A percentile compares a stretch with the other conserved stretches of the same genome.
phyloP scores from a whole-genome alignment of 305 asterid species.

The Rubia peregrina region DNA sequence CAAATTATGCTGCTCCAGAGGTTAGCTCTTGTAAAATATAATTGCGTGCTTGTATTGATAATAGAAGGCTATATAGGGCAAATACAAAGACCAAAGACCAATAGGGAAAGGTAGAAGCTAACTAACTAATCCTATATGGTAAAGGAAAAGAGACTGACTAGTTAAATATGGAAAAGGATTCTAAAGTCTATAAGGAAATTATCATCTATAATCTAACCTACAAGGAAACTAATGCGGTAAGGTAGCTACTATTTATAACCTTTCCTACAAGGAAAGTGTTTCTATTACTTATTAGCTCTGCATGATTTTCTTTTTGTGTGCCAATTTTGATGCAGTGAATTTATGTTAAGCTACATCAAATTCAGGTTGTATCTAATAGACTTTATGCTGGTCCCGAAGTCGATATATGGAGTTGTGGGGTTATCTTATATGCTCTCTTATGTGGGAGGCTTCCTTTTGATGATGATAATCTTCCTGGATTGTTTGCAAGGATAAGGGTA shows the following conservation, averaged over 20 bases:
- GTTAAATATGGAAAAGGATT: too few relatives aligned
- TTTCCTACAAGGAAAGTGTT: too few relatives aligned
- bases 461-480: constrained; percentile 40
- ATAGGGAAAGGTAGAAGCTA: too few relatives aligned
- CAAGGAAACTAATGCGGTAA: too few relatives aligned
- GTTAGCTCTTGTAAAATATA: constrained; percentile 16
- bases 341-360: not conserved
- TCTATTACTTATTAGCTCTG: not conserved
- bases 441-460: constrained; percentile 70
- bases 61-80: too few relatives aligned
- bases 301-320: not conserved
- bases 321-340: not conserved
- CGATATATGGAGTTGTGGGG: constrained; percentile 76
- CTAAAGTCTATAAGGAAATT: too few relatives aligned
- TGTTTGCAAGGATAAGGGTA: constrained; percentile 49
- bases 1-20: constrained; percentile 83
- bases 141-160: too few relatives aligned
- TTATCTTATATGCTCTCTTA: constrained; percentile 56
- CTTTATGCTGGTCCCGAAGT: constrained; percentile 67
- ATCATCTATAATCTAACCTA: too few relatives aligned
- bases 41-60: too few relatives aligned
- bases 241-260: too few relatives aligned
- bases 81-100: too few relatives aligned
- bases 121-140: too few relatives aligned
- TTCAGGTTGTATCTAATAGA: constrained; percentile 23